phyloP scores from a whole-genome alignment of 768 basidiomycete genomes.

The Tricholomella constricta region DNA sequence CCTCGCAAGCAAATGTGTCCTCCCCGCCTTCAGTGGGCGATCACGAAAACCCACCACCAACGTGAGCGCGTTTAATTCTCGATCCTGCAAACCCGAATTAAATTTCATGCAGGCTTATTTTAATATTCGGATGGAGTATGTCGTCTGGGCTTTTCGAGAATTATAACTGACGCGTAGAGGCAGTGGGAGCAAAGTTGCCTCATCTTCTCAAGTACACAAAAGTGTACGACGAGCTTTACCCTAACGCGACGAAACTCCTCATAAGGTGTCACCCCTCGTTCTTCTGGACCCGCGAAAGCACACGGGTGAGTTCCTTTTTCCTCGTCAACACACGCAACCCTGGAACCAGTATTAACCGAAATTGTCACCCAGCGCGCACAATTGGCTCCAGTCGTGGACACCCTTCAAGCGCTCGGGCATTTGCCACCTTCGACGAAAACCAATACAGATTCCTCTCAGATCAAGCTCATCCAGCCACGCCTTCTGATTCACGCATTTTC shows the following conservation, averaged over 20 bases:
- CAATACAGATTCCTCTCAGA: neutral
- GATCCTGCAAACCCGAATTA: neutral
- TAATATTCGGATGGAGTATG: slow-evolving; percentile 52
- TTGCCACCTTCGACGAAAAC: slow-evolving; percentile 20
- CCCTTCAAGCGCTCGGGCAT: slow-evolving; percentile 37
- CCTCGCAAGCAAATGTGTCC: neutral
- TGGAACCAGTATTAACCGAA: neutral
- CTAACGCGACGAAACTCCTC: slow-evolving; percentile 42
- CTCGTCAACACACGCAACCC: neutral
- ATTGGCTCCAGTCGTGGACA: slow-evolving; percentile 38
- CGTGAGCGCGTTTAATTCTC: slow-evolving; percentile 1
- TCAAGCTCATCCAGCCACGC: slow-evolving; percentile 23
- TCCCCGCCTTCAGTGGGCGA: neutral
- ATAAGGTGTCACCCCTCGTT: slow-evolving; percentile 37
- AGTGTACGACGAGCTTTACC: slow-evolving; percentile 43
- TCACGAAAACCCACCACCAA: slow-evolving; percentile 1
- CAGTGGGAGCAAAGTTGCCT: slow-evolving; percentile 48
- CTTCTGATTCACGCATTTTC: slow-evolving; percentile 51
- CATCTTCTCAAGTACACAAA: slow-evolving; percentile 50
- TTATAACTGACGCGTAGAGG: slow-evolving; percentile 11
- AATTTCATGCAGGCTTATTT: slow-evolving; percentile 32
- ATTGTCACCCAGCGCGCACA: slow-evolving; percentile 24
- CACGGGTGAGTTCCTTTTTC: slow-evolving; percentile 28
- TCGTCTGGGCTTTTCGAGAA: neutral
- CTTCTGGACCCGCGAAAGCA: slow-evolving; percentile 34